phyloP scores from a whole-genome alignment of 1,284 basidiomycete species.

The Meripilus lineatus region DNA sequence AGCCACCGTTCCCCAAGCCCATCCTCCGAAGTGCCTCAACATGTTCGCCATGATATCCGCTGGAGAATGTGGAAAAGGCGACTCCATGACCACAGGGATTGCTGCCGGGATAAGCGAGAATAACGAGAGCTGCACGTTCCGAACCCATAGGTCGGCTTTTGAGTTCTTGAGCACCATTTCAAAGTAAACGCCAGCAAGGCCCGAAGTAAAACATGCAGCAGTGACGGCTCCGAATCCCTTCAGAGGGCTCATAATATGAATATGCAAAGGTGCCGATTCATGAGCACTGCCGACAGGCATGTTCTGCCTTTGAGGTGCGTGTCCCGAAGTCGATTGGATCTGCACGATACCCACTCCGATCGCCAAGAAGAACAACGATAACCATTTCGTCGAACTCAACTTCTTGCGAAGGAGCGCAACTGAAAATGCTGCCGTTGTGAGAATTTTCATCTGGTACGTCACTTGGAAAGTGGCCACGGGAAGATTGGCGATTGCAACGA shows the following conservation, averaged over 20 bases:
- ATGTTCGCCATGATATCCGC: constrained; percentile 29
- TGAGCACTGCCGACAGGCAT: constrained; percentile 30
- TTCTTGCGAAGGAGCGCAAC: constrained; percentile 78
- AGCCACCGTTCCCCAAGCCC: constrained; percentile 88
- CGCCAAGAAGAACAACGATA: constrained; percentile 78
- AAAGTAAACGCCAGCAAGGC: constrained; percentile 98
- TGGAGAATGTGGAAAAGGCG: constrained; percentile 24
- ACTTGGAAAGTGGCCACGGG: constrained; percentile 92
- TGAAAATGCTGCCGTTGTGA: constrained; percentile 92
- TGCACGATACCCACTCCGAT: constrained; percentile 91
- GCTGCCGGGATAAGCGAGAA: constrained; percentile 92
- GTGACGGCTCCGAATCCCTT: constrained; percentile 87
- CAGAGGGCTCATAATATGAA: constrained; percentile 54
- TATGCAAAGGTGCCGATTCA: constrained; percentile 31
- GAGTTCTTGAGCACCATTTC: constrained; percentile 96
- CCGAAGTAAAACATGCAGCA: constrained; percentile 92
- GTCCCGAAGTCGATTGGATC: constrained; percentile 57
- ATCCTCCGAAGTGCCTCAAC: constrained; percentile 78
- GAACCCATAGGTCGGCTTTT: constrained; percentile 88
- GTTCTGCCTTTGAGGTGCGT: constrained; percentile 27
- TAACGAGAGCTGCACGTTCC: constrained; percentile 93
- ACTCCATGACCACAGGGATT: constrained; percentile 66
- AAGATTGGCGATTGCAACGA: constrained; percentile 88
- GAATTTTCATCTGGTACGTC: constrained; percentile 93
- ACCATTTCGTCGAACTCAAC: constrained; percentile 76